Conservation (phyloP, 805 yeast species). For the Starmerella bacillaris region DNA sequence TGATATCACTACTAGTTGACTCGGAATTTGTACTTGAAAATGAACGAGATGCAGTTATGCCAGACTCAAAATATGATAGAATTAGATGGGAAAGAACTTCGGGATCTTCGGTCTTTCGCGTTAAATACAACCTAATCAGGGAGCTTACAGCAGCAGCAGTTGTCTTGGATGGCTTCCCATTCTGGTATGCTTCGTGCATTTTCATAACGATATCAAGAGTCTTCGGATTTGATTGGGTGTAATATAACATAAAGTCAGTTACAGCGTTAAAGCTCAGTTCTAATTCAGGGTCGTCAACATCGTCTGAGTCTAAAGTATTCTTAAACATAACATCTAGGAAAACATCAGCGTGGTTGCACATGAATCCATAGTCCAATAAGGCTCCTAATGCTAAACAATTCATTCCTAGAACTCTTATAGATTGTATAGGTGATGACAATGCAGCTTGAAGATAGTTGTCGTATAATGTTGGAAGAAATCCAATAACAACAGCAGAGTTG, state of each 20-base stretch:
- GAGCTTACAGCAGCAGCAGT: constrained; percentile 79
- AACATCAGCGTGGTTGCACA: constrained; percentile 3
- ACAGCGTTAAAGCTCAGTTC: constrained; percentile 6
- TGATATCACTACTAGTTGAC: too few species aligned
- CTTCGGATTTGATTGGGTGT: neutral
- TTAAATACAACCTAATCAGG: constrained; percentile 59
- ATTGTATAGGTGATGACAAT: constrained; percentile 38
- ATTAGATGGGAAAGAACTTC: constrained; percentile 44
- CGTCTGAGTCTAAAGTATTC: constrained; percentile 33
- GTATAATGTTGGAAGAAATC: constrained; percentile 26
- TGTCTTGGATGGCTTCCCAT: constrained; percentile 30
- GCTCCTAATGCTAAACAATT: constrained; percentile 67
- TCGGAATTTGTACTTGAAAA: constrained; percentile 21
- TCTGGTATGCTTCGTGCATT: neutral
- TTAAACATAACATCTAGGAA: neutral
- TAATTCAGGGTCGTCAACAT: constrained; percentile 3
- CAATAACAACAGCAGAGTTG: constrained; percentile 33
- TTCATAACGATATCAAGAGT: neutral
- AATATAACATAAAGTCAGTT: constrained; percentile 21
- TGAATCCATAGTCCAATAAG: constrained; percentile 21
- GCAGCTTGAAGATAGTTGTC: constrained; percentile 60
- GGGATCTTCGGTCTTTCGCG: constrained; percentile 54
- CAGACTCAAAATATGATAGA: constrained; percentile 57
- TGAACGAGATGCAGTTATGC: constrained; percentile 26
- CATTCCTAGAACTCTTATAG: constrained; percentile 46